A percentile compares a stretch with the other conserved stretches of the same genome.
phyloP scores from a whole-genome alignment of 2,329 filamentous ascomycete genomes.

The Xylariaceae sp. region DNA sequence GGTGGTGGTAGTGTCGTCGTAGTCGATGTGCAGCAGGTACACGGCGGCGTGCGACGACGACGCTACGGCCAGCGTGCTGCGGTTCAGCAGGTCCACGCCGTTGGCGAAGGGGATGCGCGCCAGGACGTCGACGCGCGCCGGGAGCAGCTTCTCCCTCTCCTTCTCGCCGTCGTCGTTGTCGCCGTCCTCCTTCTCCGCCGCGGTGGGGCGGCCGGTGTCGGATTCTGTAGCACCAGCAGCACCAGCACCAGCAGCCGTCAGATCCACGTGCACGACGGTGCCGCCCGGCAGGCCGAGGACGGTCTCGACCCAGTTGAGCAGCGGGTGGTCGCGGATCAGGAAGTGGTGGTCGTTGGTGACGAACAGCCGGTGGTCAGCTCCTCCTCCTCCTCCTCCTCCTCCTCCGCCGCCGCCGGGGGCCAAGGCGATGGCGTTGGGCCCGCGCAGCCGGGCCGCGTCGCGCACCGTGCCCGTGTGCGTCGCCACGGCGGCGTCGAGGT shows the following conservation, averaged over 20 bases:
- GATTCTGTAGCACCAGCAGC: too few relatives aligned
- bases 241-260: constrained; percentile 6
- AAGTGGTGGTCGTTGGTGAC: constrained; percentile 35
- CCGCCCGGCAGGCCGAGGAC: constrained; percentile 25
- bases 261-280: constrained; percentile 29
- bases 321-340: constrained; percentile 12
- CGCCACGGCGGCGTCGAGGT: constrained; percentile 24
- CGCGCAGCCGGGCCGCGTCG: constrained; percentile 30
- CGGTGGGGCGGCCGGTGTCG: too few relatives aligned
- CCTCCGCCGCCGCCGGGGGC: too few relatives aligned
- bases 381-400: too few relatives aligned
- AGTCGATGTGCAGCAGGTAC: constrained; percentile 22
- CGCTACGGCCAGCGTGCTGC: constrained; percentile 30
- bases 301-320: constrained; percentile 27
- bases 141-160: too few relatives aligned
- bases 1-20: background rate
- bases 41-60: constrained; percentile 24
- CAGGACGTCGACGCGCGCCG: constrained; percentile 19
- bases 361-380: constrained; percentile 29
- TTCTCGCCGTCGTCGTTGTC: too few relatives aligned
- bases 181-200: constrained; percentile 7
- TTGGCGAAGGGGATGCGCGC: constrained; percentile 32
- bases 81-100: constrained; percentile 32
- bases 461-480: constrained; percentile 28
- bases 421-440: constrained; percentile 31